A percentile compares a stretch with the other conserved stretches of the same genome.
phyloP scores from a whole-genome alignment of 495 filamentous ascomycete genomes.

The Neurospora intermedia region DNA sequence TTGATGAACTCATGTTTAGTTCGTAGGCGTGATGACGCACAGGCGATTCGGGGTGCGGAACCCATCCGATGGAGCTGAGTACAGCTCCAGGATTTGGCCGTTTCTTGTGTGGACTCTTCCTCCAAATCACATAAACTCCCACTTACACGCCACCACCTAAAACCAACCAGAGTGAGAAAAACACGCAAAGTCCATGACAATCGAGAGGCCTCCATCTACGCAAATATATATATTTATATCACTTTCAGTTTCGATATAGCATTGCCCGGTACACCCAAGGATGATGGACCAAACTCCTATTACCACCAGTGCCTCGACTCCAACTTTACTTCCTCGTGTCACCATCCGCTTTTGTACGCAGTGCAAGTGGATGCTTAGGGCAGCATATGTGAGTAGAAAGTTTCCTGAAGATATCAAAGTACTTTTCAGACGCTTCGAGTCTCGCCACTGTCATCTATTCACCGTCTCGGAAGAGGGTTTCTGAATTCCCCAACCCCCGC shows the following conservation, averaged over 20 bases:
- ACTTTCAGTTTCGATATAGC: not conserved
- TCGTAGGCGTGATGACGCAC: not conserved
- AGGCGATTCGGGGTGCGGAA: not conserved
- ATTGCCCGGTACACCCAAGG: not conserved
- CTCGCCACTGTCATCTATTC: not conserved
- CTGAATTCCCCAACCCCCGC: not conserved
- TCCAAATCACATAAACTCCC: not conserved
- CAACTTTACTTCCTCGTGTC: constrained; percentile 37
- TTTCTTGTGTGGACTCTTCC: not conserved
- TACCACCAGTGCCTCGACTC: not conserved
- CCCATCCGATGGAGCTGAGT: not conserved
- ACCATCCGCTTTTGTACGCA: constrained; percentile 74
- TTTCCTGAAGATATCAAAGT: not conserved
- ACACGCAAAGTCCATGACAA: not conserved
- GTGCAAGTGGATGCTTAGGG: constrained; percentile 86
- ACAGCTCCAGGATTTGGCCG: not conserved
- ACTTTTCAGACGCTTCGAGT: not conserved
- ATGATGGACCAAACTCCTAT: not conserved
- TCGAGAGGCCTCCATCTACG: not conserved
- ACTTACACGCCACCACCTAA: not conserved
- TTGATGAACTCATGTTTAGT: not conserved
- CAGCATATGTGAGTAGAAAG: constrained; percentile 56
- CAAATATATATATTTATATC: not conserved
- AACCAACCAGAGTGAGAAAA: not conserved
- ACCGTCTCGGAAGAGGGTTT: not conserved